Percentiles rank a stretch among this genome's conserved stretches.
phyloP scores from a whole-genome alignment of 176 grass and related monocot genomes.

The Lolium perenne region DNA sequence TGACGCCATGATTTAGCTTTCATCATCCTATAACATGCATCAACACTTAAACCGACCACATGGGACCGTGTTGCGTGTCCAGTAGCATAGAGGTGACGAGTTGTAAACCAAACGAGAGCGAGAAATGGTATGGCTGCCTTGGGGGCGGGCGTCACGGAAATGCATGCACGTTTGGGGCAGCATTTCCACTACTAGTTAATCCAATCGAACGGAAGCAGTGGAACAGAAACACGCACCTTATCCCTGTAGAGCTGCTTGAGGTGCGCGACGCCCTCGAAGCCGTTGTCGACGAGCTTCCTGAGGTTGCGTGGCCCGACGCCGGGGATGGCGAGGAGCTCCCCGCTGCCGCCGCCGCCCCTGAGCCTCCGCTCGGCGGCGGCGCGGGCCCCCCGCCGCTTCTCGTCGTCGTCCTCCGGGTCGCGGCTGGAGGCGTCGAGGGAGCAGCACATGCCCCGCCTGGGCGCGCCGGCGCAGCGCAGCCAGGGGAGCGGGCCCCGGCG shows the following conservation, averaged over 20 bases:
- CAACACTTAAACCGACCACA: too few species aligned
- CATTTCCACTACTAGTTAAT: not conserved
- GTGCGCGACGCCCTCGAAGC: slow-evolving; percentile 82
- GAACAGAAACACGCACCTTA: slow-evolving; percentile 60
- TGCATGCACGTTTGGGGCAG: not conserved
- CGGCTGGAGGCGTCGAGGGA: slow-evolving; percentile 46
- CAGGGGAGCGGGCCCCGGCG: slow-evolving; percentile 29
- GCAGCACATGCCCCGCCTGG: slow-evolving; percentile 40
- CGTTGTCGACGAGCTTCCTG: slow-evolving; percentile 94
- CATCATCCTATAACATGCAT: too few species aligned
- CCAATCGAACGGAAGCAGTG: not conserved
- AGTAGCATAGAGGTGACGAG: too few species aligned
- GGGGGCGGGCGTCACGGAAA: not conserved
- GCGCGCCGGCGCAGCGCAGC: slow-evolving; percentile 27
- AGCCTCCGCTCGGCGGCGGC: slow-evolving; percentile 56
- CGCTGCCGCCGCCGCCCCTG: slow-evolving; percentile 52
- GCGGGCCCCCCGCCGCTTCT: slow-evolving; percentile 25
- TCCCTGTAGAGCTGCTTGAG: slow-evolving; percentile 95
- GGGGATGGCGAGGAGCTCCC: slow-evolving; percentile 82
- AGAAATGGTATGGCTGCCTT: not conserved
- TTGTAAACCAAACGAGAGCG: not conserved
- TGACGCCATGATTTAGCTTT: too few species aligned
- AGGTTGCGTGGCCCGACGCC: slow-evolving; percentile 88
- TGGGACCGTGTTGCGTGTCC: too few species aligned
- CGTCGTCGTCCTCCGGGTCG: slow-evolving; percentile 49